Evolutionary conservation across 2,329 filamentous ascomycete species (phyloP).

Genomic region (Fusarium poae): DNA sequence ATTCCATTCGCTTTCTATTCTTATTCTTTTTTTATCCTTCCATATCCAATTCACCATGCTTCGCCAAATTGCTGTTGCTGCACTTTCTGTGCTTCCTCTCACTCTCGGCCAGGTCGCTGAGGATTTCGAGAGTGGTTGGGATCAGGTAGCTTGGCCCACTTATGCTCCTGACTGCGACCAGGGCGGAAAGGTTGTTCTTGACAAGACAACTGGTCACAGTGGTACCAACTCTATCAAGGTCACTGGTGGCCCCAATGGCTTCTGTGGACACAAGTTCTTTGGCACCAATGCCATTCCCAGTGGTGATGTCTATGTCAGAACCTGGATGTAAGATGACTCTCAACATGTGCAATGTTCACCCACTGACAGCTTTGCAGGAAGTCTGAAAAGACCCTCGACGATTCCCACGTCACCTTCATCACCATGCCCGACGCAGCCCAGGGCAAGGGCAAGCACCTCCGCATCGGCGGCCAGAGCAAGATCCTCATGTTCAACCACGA

Average conservation of each 20-base stretch:
- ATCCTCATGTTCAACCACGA: conserved; percentile 76
- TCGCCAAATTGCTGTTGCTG: conserved; percentile 58
- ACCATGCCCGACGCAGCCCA: conserved; percentile 72
- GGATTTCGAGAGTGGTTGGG: conserved; percentile 70
- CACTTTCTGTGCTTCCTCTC: conserved; percentile 61
- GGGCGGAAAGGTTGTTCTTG: conserved; percentile 68
- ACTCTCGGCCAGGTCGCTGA: conserved; percentile 66
- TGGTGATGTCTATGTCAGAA: conserved; percentile 69
- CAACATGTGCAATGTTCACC: rapidly evolving
- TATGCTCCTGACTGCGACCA: conserved; percentile 72
- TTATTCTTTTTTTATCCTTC: conserved; percentile 12
- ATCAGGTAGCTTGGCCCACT: conserved; percentile 68
- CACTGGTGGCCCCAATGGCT: conserved; percentile 63
- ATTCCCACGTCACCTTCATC: conserved; percentile 72
- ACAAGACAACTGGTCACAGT: conserved; percentile 68
- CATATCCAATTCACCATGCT: conserved; percentile 43
- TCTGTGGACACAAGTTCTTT: conserved; percentile 72
- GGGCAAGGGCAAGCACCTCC: conserved; percentile 69
- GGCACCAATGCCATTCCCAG: conserved; percentile 68
- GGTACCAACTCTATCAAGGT: conserved; percentile 68
- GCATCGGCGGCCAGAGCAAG: conserved; percentile 70
- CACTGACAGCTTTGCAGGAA: conserved; percentile 57
- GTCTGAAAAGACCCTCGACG: conserved; percentile 67
- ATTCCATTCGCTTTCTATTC: conserved; percentile 11
- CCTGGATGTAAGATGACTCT: conserved; percentile 63